Conservation (phyloP, 371 early-diverging fungal genomes). For the Homolaphlyctis polyrhiza region DNA sequence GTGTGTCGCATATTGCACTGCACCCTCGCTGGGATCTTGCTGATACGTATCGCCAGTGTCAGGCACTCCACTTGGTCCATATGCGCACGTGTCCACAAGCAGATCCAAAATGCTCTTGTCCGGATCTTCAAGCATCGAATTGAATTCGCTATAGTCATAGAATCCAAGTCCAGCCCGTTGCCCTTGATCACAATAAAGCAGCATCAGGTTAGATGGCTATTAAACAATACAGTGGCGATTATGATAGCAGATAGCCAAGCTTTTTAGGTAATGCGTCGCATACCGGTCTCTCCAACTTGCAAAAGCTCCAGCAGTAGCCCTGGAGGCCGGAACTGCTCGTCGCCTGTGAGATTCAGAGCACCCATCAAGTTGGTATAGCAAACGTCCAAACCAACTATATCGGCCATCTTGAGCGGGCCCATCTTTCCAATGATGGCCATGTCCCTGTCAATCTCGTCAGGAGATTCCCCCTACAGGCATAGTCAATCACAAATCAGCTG, state of each 20-base stretch:
- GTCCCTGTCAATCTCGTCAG: background rate
- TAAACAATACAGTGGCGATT: constrained; percentile 35
- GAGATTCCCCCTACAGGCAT: background rate
- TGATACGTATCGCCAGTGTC: background rate
- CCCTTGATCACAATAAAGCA: background rate
- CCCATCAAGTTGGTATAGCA: background rate
- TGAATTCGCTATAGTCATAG: background rate
- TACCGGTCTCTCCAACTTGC: constrained; percentile 31
- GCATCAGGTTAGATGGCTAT: constrained; percentile 32
- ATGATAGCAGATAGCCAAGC: background rate
- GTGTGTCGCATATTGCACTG: too few species aligned
- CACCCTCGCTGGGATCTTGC: too few species aligned
- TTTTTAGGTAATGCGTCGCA: background rate
- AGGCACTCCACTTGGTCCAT: background rate
- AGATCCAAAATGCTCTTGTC: background rate
- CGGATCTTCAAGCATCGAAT: background rate
- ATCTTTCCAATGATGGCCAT: background rate
- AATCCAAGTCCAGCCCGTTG: background rate
- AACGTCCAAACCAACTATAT: background rate
- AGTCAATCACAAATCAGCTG: too few species aligned
- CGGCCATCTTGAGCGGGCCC: background rate
- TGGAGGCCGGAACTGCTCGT: background rate
- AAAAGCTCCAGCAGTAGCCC: constrained; percentile 54
- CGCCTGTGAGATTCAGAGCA: background rate
- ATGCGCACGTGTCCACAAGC: background rate